These are phyloP conservation scores for Thielaviopsis cerberus DNA, from an alignment of 2,329 filamentous ascomycete species.

Conservation along the genomic window DNA sequence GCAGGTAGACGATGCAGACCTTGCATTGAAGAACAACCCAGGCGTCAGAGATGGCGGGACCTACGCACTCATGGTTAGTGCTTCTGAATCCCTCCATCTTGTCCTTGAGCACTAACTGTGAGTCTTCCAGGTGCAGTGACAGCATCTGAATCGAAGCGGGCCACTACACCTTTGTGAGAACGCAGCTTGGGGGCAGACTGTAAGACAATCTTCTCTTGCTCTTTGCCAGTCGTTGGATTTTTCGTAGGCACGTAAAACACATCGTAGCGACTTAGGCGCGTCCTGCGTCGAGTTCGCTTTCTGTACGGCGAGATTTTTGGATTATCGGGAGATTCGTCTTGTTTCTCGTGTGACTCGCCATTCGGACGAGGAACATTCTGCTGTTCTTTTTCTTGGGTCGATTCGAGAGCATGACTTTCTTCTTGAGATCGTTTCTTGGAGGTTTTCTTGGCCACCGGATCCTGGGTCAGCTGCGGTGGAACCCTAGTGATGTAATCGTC, in stretches of 20 bases:
- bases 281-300: background rate
- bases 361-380: background rate
- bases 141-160: conserved; percentile 35
- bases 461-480: background rate
- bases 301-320: background rate
- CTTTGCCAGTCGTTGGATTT: background rate
- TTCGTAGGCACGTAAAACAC: background rate
- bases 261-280: background rate
- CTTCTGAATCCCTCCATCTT: background rate
- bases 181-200: conserved; percentile 13
- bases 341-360: background rate
- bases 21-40: conserved; percentile 20
- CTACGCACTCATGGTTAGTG: conserved; percentile 13
- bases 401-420: background rate
- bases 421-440: background rate
- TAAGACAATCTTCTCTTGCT: background rate
- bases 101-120: conserved; percentile 15
- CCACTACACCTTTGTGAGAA: conserved; percentile 30
- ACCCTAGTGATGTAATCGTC: background rate
- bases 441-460: background rate
- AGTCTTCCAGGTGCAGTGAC: conserved; percentile 23
- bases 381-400: background rate
- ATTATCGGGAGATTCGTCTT: background rate
- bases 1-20: conserved; percentile 13
- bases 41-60: conserved; percentile 19